Evolutionary conservation across 768 basidiomycete species (phyloP).

Genomic region (Lactifluus volemus): DNA sequence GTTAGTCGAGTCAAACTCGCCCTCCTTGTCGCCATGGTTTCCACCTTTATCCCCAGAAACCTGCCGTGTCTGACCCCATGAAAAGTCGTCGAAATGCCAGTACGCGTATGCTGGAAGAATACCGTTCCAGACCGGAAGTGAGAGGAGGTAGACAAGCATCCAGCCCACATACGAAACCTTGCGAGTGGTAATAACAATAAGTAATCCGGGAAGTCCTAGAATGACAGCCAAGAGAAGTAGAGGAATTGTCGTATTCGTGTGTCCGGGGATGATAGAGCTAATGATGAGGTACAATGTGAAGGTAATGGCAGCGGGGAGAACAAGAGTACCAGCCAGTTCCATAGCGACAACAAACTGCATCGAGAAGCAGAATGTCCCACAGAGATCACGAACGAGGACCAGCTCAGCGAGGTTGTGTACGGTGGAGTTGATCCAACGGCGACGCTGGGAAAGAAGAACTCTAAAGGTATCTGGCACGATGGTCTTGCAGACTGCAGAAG

Average conservation of each 20-base stretch:
- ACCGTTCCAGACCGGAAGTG: slow-evolving; percentile 96
- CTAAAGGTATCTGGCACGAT: slow-evolving; percentile 95
- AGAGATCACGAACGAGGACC: slow-evolving; percentile 91
- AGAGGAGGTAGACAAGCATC: slow-evolving; percentile 92
- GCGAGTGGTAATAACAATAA: slow-evolving; percentile 93
- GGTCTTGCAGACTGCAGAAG: slow-evolving; percentile 98
- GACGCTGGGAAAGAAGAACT: slow-evolving; percentile 88
- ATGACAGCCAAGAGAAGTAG: slow-evolving; percentile 90
- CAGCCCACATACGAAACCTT: slow-evolving; percentile 93
- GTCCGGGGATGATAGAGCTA: slow-evolving; percentile 74
- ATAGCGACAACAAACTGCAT: slow-evolving; percentile 99
- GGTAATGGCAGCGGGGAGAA: slow-evolving; percentile 92
- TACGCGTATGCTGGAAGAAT: slow-evolving; percentile 93
- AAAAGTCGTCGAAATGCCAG: slow-evolving; percentile 99
- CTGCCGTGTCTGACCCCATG: slow-evolving; percentile 92
- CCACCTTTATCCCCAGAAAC: slow-evolving; percentile 45
- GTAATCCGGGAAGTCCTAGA: slow-evolving; percentile 88
- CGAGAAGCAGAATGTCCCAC: slow-evolving; percentile 99
- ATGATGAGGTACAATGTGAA: slow-evolving; percentile 95
- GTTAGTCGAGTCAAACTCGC: slow-evolving; percentile 91
- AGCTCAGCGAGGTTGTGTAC: slow-evolving; percentile 97
- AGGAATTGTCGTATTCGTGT: slow-evolving; percentile 74
- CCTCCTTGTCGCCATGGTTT: slow-evolving; percentile 87
- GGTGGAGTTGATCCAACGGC: slow-evolving; percentile 99
- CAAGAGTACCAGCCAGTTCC: slow-evolving; percentile 94